Evolutionary conservation across 768 basidiomycete species (phyloP).

Genomic region (Hydnomerulius pinastri): DNA sequence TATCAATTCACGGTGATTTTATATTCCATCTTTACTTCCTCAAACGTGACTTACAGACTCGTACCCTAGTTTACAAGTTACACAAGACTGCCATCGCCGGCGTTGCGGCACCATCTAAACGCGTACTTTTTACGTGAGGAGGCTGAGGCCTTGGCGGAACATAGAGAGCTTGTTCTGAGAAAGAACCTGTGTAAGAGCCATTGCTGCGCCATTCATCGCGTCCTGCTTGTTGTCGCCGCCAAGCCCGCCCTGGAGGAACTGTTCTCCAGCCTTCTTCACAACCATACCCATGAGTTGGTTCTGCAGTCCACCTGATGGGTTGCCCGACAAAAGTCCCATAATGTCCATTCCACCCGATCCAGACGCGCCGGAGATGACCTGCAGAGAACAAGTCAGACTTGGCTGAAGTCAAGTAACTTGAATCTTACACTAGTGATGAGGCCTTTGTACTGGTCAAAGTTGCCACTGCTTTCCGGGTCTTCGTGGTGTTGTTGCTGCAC

Average conservation of each 20-base stretch:
- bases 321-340: conserved; percentile 28
- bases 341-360: conserved; percentile 43
- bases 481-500: conserved; percentile 20
- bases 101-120: too few relatives aligned
- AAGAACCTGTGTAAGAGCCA: conserved; percentile 83
- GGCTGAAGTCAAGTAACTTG: background rate
- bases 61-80: too few relatives aligned
- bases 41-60: too few relatives aligned
- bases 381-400: conserved; percentile 21
- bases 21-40: too few relatives aligned
- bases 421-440: conserved; percentile 18
- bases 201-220: conserved; percentile 80
- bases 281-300: conserved; percentile 81
- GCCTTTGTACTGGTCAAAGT: conserved; percentile 20
- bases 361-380: conserved; percentile 11
- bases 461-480: conserved; percentile 7
- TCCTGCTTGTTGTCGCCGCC: conserved; percentile 74
- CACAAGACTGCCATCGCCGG: too few relatives aligned
- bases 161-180: conserved; percentile 62
- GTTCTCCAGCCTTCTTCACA: conserved; percentile 79
- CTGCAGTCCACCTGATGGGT: conserved; percentile 42
- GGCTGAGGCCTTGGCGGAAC: too few relatives aligned
- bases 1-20: too few relatives aligned
- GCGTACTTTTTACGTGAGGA: too few relatives aligned
- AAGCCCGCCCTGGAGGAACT: conserved; percentile 67